Evolutionary conservation across 495 filamentous ascomycete genomes (phyloP).

Genomic region (Talaromyces trachyspermus): DNA sequence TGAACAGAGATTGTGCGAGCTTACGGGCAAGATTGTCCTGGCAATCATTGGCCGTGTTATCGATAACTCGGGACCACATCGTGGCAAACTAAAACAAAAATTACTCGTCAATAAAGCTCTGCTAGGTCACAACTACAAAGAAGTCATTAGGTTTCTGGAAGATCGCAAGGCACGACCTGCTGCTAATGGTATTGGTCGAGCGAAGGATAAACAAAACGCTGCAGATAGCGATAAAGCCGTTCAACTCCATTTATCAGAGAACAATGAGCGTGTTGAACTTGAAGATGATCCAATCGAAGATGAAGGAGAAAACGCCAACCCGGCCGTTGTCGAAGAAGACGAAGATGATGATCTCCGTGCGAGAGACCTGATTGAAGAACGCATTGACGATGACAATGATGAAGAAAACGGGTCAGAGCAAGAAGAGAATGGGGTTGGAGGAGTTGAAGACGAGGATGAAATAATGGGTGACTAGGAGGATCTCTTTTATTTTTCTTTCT

Average conservation of each 20-base stretch:
- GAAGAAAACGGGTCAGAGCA: constrained; percentile 37
- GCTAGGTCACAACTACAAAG: constrained; percentile 68
- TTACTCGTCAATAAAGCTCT: constrained; percentile 58
- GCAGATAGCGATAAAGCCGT: constrained; percentile 27
- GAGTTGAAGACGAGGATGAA: constrained; percentile 53
- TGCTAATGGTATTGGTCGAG: constrained; percentile 23
- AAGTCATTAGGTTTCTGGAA: constrained; percentile 68
- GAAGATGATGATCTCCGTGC: constrained; percentile 55
- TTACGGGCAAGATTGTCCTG: constrained; percentile 75
- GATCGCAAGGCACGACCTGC: constrained; percentile 46
- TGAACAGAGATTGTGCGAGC: constrained; percentile 76
- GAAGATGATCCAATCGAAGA: constrained; percentile 39
- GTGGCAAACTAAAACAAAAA: constrained; percentile 54
- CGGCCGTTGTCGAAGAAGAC: constrained; percentile 44
- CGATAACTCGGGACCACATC: constrained; percentile 50
- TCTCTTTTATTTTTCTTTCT: constrained; percentile 8
- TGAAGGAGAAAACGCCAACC: constrained; percentile 43
- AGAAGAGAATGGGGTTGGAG: too few species aligned
- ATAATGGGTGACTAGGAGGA: constrained; percentile 58
- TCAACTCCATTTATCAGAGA: constrained; percentile 17
- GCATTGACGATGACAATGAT: constrained; percentile 44
- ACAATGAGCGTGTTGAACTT: constrained; percentile 29
- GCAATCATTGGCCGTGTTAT: constrained; percentile 66
- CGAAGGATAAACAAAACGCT: constrained; percentile 44
- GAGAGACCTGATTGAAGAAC: constrained; percentile 51